phyloP scores from a whole-genome alignment of 108 stramenopile genomes.

The Stephanodiscus triporus region DNA sequence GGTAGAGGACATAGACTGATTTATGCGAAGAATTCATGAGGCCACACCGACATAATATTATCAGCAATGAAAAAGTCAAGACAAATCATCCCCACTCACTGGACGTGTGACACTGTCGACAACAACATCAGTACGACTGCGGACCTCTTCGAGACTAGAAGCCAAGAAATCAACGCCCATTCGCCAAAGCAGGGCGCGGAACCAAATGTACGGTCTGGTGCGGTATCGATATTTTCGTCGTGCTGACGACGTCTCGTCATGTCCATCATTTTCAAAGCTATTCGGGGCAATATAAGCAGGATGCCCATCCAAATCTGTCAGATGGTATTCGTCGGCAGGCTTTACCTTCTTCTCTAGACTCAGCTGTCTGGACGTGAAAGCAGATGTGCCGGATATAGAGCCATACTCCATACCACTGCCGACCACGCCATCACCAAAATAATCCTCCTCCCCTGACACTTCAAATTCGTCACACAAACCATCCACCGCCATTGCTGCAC shows the following conservation, averaged over 20 bases:
- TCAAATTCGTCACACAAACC: slow-evolving; percentile 47
- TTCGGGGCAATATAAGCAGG: neutral
- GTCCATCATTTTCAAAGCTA: neutral
- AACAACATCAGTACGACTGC: slow-evolving; percentile 46
- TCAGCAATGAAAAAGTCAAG: neutral
- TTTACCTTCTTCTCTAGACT: slow-evolving; percentile 13
- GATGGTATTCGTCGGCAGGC: slow-evolving; percentile 29
- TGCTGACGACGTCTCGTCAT: neutral
- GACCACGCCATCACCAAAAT: slow-evolving; percentile 12
- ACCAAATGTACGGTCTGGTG: slow-evolving; percentile 22
- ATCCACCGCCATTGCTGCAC: slow-evolving; percentile 37
- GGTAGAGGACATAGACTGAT: slow-evolving; percentile 51
- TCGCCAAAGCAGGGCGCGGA: slow-evolving; percentile 39
- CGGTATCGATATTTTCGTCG: neutral
- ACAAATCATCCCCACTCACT: neutral
- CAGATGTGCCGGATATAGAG: neutral
- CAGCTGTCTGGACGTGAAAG: neutral
- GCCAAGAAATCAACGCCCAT: slow-evolving; percentile 56
- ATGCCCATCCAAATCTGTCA: slow-evolving; percentile 16
- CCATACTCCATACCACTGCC: slow-evolving; percentile 4
- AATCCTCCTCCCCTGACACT: slow-evolving; percentile 41
- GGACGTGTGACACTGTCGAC: slow-evolving; percentile 54
- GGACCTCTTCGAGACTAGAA: slow-evolving; percentile 36
- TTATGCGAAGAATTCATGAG: neutral
- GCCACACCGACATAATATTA: neutral